phyloP scores from a whole-genome alignment of 768 basidiomycete genomes.

The Neoboletus subvelutipes region DNA sequence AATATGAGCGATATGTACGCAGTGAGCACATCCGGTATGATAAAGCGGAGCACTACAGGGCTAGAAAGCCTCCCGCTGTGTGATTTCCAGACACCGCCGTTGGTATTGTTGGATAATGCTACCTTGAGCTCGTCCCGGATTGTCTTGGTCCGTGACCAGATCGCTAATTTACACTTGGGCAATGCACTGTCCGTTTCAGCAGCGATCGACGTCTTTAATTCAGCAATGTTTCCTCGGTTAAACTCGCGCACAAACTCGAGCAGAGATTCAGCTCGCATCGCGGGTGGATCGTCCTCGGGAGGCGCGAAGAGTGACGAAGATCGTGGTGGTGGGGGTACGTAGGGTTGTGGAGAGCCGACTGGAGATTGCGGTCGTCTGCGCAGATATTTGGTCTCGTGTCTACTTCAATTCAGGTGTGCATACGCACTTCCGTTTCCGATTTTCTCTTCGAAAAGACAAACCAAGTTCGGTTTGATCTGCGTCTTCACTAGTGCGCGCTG shows the following conservation, averaged over 20 bases:
- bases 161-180: constrained; percentile 43
- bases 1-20: constrained; percentile 59
- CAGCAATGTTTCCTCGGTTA: constrained; percentile 38
- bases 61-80: constrained; percentile 18
- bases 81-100: constrained; percentile 6
- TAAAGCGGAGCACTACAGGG: constrained; percentile 51
- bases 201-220: constrained; percentile 2
- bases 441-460: constrained; percentile 45
- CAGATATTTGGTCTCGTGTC: neutral
- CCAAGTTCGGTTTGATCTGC: constrained; percentile 51
- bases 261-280: constrained; percentile 47
- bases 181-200: neutral
- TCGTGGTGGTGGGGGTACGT: constrained; percentile 42
- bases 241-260: constrained; percentile 56
- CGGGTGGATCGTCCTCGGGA: constrained; percentile 34
- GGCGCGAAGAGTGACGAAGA: constrained; percentile 43
- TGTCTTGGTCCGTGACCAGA: constrained; percentile 47
- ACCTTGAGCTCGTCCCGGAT: constrained; percentile 13
- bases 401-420: neutral
- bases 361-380: constrained; percentile 52
- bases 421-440: constrained; percentile 57
- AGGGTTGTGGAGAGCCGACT: constrained; percentile 58
- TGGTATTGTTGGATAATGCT: neutral
- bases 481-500: constrained; percentile 55
- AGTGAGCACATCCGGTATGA: constrained; percentile 62